These are phyloP conservation scores for Debaryomycetaceae sp. DNA, from an alignment of 1,139 yeast genomes.

Conservation along the genomic window DNA sequence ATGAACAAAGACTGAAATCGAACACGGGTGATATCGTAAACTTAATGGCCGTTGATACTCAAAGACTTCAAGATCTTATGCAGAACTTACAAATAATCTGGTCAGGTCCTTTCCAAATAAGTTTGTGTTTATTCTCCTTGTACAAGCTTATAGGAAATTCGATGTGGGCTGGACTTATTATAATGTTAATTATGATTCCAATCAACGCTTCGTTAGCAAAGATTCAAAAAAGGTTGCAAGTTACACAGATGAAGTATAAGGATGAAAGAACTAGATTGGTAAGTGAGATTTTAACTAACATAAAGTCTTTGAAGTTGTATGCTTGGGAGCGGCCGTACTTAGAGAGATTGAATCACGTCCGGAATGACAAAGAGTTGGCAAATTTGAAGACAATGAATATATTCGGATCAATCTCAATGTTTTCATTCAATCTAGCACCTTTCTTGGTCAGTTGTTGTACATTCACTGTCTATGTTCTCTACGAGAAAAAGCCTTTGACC, in stretches of 20 bases:
- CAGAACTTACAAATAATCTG: constrained; percentile 86
- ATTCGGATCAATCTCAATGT: constrained; percentile 67
- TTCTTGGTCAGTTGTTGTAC: constrained; percentile 89
- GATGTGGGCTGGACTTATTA: constrained; percentile 95
- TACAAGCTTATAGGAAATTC: constrained; percentile 78
- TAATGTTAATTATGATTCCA: constrained; percentile 84
- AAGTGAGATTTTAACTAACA: constrained; percentile 85
- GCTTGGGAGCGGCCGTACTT: constrained; percentile 94
- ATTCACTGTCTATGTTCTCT: constrained; percentile 73
- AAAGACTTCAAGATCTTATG: constrained; percentile 84
- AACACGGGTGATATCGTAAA: constrained; percentile 98
- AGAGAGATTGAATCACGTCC: constrained; percentile 66
- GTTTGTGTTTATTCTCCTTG: constrained; percentile 72
- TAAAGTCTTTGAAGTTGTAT: constrained; percentile 86
- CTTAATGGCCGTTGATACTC: constrained; percentile 95
- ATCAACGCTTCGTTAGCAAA: constrained; percentile 72
- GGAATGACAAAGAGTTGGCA: constrained; percentile 83
- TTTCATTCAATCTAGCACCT: constrained; percentile 87
- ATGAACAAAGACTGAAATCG: constrained; percentile 74
- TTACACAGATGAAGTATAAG: constrained; percentile 46
- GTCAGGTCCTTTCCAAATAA: constrained; percentile 96
- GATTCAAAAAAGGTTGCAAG: constrained; percentile 71
- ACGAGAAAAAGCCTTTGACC: constrained; percentile 64
- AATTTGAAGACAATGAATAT: constrained; percentile 77
- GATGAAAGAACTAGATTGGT: constrained; percentile 56